Percentiles rank a stretch among this genome's conserved stretches.
These are phyloP conservation scores for Apophysomyces variabilis DNA, from an alignment of 371 early-diverging fungal species.

Conservation along the genomic window DNA sequence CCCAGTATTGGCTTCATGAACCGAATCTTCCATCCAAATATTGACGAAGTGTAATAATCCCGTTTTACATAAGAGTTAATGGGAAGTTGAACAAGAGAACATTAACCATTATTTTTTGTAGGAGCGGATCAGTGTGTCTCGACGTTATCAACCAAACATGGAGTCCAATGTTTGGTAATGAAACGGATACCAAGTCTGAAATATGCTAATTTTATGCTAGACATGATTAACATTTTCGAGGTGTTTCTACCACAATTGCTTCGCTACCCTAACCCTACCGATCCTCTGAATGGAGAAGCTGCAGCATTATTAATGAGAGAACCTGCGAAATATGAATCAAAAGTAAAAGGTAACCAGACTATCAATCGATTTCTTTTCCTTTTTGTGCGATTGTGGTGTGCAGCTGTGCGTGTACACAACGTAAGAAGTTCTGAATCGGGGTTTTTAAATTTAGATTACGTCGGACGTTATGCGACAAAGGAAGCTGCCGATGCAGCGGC, in stretches of 20 bases:
- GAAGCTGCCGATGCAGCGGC: slow-evolving; percentile 86
- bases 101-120: slow-evolving; percentile 34
- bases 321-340: slow-evolving; percentile 86
- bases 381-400: background rate
- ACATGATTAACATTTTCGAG: slow-evolving; percentile 98
- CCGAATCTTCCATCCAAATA: slow-evolving; percentile 99
- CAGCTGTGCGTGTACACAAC: background rate
- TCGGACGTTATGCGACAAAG: slow-evolving; percentile 83
- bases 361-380: background rate
- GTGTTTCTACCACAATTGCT: slow-evolving; percentile 98
- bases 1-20: slow-evolving; percentile 99
- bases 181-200: background rate
- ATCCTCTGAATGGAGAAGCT: slow-evolving; percentile 99
- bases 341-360: slow-evolving; percentile 81
- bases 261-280: slow-evolving; percentile 98
- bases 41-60: slow-evolving; percentile 90
- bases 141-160: slow-evolving; percentile 99
- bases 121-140: slow-evolving; percentile 98
- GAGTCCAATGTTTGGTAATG: slow-evolving; percentile 98
- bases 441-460: slow-evolving; percentile 68
- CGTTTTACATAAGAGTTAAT: background rate
- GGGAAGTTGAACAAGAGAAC: background rate
- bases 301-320: slow-evolving; percentile 97
- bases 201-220: slow-evolving; percentile 38
- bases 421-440: slow-evolving; percentile 6